Evolutionary conservation across 2,329 filamentous ascomycete genomes (phyloP).

Genomic region (Corynespora cassiicola): DNA sequence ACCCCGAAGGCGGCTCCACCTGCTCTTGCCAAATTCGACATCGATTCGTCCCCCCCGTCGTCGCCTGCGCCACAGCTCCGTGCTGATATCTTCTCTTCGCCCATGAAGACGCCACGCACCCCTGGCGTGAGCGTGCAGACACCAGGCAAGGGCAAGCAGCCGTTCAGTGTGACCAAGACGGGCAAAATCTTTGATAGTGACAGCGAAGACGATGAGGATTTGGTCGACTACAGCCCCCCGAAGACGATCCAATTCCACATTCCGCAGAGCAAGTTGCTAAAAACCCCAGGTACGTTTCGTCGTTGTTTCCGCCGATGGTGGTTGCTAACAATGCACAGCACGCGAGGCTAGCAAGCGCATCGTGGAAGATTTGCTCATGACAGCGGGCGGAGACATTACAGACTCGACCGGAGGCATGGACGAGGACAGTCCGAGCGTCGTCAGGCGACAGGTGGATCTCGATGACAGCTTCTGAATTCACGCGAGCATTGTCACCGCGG

Average conservation of each 20-base stretch:
- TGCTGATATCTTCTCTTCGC: constrained; percentile 84
- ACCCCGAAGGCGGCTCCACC: constrained; percentile 27
- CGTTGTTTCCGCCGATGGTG: neutral
- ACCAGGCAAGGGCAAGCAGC: constrained; percentile 57
- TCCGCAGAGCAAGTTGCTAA: constrained; percentile 76
- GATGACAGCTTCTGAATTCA: constrained; percentile 54
- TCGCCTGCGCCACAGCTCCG: constrained; percentile 79
- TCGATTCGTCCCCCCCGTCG: constrained; percentile 56
- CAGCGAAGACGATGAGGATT: constrained; percentile 62
- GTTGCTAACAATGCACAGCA: constrained; percentile 54
- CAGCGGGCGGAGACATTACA: constrained; percentile 69
- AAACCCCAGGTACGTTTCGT: constrained; percentile 73
- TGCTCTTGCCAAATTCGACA: constrained; percentile 32
- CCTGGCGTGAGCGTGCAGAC: constrained; percentile 86
- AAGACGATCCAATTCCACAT: constrained; percentile 91
- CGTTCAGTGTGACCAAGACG: constrained; percentile 58
- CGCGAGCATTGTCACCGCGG: neutral
- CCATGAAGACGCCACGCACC: constrained; percentile 69
- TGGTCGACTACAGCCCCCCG: constrained; percentile 76
- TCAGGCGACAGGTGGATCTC: constrained; percentile 51
- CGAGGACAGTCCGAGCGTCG: constrained; percentile 56
- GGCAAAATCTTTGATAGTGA: constrained; percentile 72
- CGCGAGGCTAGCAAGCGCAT: constrained; percentile 82
- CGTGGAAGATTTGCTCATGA: constrained; percentile 78
- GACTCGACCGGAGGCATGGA: constrained; percentile 52